Conservation (phyloP, 306 rosid genomes). For the Vigna mungo region DNA sequence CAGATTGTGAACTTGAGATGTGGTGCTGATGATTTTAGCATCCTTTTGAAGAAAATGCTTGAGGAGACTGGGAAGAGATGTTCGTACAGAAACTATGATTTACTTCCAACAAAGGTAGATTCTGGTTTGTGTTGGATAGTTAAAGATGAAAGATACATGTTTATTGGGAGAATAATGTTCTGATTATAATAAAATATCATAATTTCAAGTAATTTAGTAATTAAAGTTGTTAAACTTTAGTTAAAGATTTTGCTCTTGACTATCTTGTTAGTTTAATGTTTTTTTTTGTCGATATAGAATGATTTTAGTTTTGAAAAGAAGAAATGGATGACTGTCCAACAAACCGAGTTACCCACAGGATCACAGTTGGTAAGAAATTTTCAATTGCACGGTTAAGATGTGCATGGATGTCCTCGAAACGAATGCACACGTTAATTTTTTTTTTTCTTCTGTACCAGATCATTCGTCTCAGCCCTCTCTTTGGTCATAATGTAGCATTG, state of each 20-base stretch:
- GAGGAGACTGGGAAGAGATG: conserved; percentile 72
- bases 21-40: conserved; percentile 80
- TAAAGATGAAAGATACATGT: neutral
- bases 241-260: neutral
- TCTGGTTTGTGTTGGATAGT: neutral
- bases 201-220: conserved; percentile 8
- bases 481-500: conserved; percentile 59
- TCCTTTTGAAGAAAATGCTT: conserved; percentile 73
- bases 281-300: conserved; percentile 49
- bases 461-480: conserved; percentile 78
- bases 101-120: conserved; percentile 69
- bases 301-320: conserved; percentile 70
- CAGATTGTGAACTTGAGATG: conserved; percentile 85
- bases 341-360: conserved; percentile 63
- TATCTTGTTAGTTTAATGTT: neutral
- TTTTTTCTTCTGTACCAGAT: conserved; percentile 56
- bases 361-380: conserved; percentile 61
- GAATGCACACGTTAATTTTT: neutral
- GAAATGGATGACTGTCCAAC: conserved; percentile 74
- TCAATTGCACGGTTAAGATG: conserved; percentile 23
- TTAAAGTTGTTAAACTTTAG: neutral
- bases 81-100: conserved; percentile 64
- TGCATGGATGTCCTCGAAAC: neutral
- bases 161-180: neutral
- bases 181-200: conserved; percentile 2